These are phyloP conservation scores for Pythium utonaiense DNA, from an alignment of 352 stramenopile genomes.

Conservation along the genomic window DNA sequence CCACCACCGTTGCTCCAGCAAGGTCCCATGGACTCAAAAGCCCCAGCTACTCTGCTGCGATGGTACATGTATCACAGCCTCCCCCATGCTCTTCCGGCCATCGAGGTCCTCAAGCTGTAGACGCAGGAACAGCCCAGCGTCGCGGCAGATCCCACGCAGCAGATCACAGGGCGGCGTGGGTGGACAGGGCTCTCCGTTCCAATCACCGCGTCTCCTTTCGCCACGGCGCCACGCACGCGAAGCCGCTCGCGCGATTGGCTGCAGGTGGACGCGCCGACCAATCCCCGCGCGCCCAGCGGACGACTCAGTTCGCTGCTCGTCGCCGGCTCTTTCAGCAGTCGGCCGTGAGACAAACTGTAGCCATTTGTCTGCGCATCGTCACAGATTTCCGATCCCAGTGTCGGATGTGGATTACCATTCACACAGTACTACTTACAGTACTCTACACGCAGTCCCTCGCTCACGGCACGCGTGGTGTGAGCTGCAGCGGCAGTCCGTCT, in stretches of 20 bases:
- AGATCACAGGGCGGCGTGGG: no score
- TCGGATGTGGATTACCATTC: no score
- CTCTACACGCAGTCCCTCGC: no score
- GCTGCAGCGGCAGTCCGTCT: slow-evolving; percentile 9
- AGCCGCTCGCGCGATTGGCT: neutral
- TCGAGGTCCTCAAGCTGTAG: no score
- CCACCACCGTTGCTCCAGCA: no score
- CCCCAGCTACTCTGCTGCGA: no score
- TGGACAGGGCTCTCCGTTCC: neutral
- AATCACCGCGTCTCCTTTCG: neutral
- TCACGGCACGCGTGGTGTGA: slow-evolving; percentile 9
- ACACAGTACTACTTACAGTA: no score
- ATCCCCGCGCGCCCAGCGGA: neutral
- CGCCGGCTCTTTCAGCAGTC: neutral
- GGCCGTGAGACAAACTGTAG: neutral
- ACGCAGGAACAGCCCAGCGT: no score
- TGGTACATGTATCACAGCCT: no score
- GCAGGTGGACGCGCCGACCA: neutral
- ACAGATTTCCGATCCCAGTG: neutral
- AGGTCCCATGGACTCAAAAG: no score
- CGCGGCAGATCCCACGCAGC: no score
- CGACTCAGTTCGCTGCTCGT: neutral
- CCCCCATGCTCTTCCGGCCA: no score
- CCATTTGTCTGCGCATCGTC: neutral
- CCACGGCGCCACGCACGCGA: neutral